Percentiles rank a stretch among this genome's conserved stretches.
Conservation (phyloP, 768 basidiomycete genomes). For the Mycena kentingensis region DNA sequence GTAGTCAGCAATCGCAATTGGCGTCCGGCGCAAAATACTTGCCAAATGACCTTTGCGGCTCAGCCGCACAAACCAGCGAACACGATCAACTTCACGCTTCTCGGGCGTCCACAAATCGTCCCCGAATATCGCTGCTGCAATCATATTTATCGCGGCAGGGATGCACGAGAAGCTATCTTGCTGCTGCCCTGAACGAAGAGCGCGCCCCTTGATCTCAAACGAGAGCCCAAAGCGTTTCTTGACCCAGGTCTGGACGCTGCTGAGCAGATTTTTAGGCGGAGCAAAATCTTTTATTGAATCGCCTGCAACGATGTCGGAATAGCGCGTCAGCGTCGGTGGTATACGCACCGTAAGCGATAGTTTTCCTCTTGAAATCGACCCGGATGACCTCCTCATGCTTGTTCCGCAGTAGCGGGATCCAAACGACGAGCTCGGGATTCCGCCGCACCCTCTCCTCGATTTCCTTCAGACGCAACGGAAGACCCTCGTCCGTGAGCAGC, state of each 20-base stretch:
- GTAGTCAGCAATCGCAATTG: not conserved
- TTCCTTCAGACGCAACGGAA: not conserved
- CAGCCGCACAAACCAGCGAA: not conserved
- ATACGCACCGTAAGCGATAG: conserved; percentile 3
- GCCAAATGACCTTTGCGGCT: not conserved
- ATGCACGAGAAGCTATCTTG: conserved; percentile 3
- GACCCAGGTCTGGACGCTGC: not conserved
- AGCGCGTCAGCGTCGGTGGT: not conserved
- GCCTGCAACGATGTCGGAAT: not conserved
- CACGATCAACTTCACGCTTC: not conserved
- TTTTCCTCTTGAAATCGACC: conserved; percentile 2
- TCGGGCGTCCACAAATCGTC: not conserved
- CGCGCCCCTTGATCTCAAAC: not conserved
- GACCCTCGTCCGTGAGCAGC: not conserved
- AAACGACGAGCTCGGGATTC: not conserved
- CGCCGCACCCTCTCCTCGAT: not conserved
- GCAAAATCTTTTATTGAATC: not conserved
- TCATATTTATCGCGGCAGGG: not conserved
- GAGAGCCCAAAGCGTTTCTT: not conserved
- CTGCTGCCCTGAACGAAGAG: not conserved
- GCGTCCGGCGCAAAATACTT: not conserved
- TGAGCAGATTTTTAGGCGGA: not conserved
- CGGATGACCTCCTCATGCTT: conserved; percentile 1
- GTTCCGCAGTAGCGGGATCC: not conserved
- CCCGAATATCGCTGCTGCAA: not conserved